These are phyloP conservation scores for Russula sp. DNA, from an alignment of 768 basidiomycete genomes.

Conservation along the genomic window DNA sequence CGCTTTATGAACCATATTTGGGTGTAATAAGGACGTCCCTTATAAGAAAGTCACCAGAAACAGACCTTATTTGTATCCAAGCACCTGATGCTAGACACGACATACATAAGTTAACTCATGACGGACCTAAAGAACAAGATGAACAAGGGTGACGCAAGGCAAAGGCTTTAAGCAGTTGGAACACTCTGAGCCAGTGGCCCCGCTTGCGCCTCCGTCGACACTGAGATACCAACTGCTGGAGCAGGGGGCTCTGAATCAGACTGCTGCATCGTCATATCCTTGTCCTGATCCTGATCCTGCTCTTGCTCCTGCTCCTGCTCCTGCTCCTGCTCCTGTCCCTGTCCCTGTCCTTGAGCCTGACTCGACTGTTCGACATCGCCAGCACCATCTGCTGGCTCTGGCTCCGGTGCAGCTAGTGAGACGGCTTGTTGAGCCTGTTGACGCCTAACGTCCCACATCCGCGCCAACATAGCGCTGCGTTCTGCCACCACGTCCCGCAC, in stretches of 20 bases:
- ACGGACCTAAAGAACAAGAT: neutral
- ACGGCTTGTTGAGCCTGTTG: conserved; percentile 34
- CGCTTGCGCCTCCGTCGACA: neutral
- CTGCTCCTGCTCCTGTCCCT: neutral
- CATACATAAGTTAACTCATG: neutral
- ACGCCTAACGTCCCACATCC: conserved; percentile 39
- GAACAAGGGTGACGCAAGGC: neutral
- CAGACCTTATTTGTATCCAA: neutral
- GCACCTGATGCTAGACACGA: neutral
- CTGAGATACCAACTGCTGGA: neutral
- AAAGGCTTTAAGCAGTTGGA: neutral
- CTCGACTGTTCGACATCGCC: neutral
- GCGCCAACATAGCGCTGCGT: conserved; percentile 44
- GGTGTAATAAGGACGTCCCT: neutral
- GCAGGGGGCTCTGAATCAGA: neutral
- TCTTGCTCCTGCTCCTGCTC: conserved; percentile 16
- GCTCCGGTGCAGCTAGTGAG: neutral
- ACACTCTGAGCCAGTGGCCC: neutral
- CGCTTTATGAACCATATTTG: neutral
- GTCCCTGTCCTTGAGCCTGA: conserved; percentile 23
- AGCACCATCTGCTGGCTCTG: neutral
- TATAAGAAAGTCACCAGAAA: neutral
- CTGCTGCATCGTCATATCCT: neutral
- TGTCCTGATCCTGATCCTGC: neutral
- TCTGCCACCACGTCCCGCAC: conserved; percentile 57